Base-by-base conservation (phyloP, 495 filamentous ascomycete genomes). In the Neurospora sp. region DNA sequence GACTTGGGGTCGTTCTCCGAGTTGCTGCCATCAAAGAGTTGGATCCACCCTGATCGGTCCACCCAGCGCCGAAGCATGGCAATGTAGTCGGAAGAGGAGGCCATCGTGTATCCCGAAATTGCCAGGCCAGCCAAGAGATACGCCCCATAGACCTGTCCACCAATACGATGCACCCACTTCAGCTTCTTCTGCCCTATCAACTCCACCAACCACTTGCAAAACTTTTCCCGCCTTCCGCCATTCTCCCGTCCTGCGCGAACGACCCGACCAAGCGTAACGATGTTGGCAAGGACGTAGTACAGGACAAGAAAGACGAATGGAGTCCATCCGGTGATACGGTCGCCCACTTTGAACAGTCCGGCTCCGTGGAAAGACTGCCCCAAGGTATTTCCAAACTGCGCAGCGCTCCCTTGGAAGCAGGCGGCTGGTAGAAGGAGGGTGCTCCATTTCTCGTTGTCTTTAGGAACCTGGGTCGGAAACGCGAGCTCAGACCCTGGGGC, bases 1-100 rank as follows among this genome's bases (percentile, higher is more conserved):
- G 77, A 77, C 23, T 76, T 78, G 6, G 79, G 72, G 40, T 82
- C 81, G 46, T 81, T 76, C 70, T 82, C 81, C 27, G 76, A 69
- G 69, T 78, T 81, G 48, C 72, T 39, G 38, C 73, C 71, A 11
- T 37, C 2, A 35, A 54, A 62, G 37, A 78, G 74, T 10, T 73
- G 71, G 20, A 82, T 62, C 81, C 81, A 82, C 38, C 77, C 76
- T 5, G 80, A 81, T 0, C 48, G 72, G 37, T 80, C 70, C 5
- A 80, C 77, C 81, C 81, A 82, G 37, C 8, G 11, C 5, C 81
- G 77, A 54, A 82, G 76, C 39, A 48, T 27, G 9, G 72, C 66
- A 70, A 82, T 81, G 74, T 81, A 81, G 31, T 39, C 18, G 11
- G 73, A 72, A 20, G 78, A 79, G 20, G 70, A 44, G 27, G 69